These are phyloP conservation scores for Lathyrus oleraceus DNA, from an alignment of 306 rosid genomes.

Conservation along the genomic window DNA sequence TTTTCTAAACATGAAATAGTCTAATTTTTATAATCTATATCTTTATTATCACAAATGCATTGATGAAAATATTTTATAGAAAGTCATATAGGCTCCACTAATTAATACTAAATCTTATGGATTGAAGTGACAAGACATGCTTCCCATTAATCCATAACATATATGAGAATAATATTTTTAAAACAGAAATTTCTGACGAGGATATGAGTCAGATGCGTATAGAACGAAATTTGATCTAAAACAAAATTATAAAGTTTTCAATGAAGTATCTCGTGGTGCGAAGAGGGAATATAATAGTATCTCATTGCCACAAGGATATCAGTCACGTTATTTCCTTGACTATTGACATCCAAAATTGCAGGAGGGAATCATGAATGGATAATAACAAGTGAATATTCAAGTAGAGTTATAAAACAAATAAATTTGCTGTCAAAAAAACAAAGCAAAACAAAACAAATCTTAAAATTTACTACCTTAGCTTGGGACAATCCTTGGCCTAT, in stretches of 20 bases:
- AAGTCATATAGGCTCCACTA: no score
- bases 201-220: background rate
- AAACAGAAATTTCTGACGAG: background rate
- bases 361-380: constrained; percentile 11
- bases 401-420: background rate
- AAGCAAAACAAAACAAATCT: background rate
- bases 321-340: constrained; percentile 20
- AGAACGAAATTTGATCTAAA: background rate
- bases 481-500: background rate
- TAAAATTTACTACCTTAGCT: background rate
- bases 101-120: no score
- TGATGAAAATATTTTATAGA: no score
- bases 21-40: no score
- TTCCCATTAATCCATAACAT: no score
- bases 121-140: no score
- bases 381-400: constrained; percentile 21
- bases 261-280: background rate
- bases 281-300: constrained; percentile 12
- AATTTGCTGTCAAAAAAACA: no score
- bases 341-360: constrained; percentile 32
- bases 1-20: no score
- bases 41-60: no score
- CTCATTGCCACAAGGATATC: background rate
- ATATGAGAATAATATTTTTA: no score
- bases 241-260: background rate